phyloP scores from a whole-genome alignment of 2,329 filamentous ascomycete species.

The Aspergillus texensis region DNA sequence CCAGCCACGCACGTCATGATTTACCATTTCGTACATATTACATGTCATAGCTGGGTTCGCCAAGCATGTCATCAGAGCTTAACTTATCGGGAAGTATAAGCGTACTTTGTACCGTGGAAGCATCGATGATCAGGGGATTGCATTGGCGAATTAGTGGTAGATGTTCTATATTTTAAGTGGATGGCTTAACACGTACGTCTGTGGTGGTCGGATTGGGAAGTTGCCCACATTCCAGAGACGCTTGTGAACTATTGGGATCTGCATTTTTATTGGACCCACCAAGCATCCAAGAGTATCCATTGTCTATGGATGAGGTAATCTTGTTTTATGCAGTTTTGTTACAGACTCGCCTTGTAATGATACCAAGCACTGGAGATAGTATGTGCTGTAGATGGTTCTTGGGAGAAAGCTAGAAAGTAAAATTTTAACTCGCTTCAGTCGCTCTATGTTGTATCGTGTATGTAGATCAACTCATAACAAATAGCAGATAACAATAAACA shows the following conservation, averaged over 20 bases:
- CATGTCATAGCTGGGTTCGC: background rate
- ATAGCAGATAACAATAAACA: background rate
- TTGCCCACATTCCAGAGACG: background rate
- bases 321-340: background rate
- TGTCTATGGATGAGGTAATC: background rate
- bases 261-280: slow-evolving; percentile 3
- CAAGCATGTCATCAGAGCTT: slow-evolving; percentile 1
- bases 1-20: background rate
- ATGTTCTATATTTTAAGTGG: no score
- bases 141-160: background rate
- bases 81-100: background rate
- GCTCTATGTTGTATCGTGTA: background rate
- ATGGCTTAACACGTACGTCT: no score
- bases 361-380: background rate
- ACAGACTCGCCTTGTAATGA: background rate
- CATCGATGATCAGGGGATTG: background rate
- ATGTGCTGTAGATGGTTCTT: background rate
- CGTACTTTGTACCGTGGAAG: background rate
- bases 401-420: background rate
- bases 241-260: background rate
- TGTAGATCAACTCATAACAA: background rate
- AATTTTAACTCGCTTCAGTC: background rate
- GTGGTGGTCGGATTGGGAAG: background rate
- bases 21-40: background rate
- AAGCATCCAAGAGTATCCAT: background rate